A percentile compares a stretch with the other conserved stretches of the same genome.
Evolutionary conservation across 306 rosid species (phyloP).

Genomic region (Luffa aegyptiaca): DNA sequence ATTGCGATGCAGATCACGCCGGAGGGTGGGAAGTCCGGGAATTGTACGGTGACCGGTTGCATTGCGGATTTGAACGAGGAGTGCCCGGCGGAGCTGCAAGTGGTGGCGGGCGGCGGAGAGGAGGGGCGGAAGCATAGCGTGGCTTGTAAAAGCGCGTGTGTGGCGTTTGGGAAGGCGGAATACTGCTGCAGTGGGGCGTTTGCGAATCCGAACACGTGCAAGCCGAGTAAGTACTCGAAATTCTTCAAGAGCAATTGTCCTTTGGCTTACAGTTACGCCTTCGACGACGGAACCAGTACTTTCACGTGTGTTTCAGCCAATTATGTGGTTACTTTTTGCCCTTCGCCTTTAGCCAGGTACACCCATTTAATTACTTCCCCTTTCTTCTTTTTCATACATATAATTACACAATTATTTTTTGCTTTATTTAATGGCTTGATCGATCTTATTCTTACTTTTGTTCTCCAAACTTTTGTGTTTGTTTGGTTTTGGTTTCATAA

Average conservation of each 20-base stretch:
- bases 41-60: slow-evolving; percentile 69
- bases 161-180: slow-evolving; percentile 2
- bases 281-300: slow-evolving; percentile 7
- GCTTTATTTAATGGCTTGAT: background rate
- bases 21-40: slow-evolving; percentile 37
- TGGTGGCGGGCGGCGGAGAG: background rate
- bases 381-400: background rate
- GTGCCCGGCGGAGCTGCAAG: slow-evolving; percentile 59
- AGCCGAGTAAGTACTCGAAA: background rate
- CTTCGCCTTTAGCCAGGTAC: background rate
- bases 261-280: slow-evolving; percentile 2
- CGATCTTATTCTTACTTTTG: too few relatives aligned
- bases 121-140: background rate
- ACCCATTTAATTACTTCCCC: background rate
- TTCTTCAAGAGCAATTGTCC: background rate
- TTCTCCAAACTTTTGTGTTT: too few relatives aligned
- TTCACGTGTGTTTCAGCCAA: background rate
- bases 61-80: slow-evolving; percentile 42
- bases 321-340: slow-evolving; percentile 3
- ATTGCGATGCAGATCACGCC: slow-evolving; percentile 55
- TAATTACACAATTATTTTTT: background rate
- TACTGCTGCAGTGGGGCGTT: slow-evolving; percentile 6
- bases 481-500: too few relatives aligned
- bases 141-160: slow-evolving; percentile 9
- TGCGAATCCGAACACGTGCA: background rate